Base-by-base conservation (phyloP, 305 asterid genomes). In the Rubia balearica region DNA sequence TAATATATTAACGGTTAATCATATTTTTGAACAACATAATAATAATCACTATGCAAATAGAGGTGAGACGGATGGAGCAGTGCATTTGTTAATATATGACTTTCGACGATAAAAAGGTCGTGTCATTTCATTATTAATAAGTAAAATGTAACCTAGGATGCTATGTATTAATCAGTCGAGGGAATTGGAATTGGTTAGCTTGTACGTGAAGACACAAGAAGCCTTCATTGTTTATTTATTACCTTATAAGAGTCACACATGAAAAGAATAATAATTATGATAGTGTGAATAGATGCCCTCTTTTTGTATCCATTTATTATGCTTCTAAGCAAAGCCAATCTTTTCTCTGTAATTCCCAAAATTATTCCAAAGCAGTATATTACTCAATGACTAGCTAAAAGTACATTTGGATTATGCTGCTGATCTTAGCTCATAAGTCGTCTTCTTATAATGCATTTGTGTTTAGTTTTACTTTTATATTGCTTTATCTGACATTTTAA, bases 291-390 rank as follows among this genome's bases (percentile, higher is more conserved):
- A 55, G 80, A 82, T 81, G 84, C 82, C 75, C 67, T 80, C 83
- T 83, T 86, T 82, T 89, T 87, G 85, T 81, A 45, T 78, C 81
- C 81, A 73, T 82, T 85, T 82, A 64, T 64, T 40, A 83, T 84
- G 93, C 93, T 89, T 89, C 85, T 74, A 89, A 85, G 91, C 83
- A 83, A 89, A 89, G 96, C 85, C 80, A 83, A 75, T 61, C 48
- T 74, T 76, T 73, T 67, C 57, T 71, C 61, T 51, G 73, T 33
- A 71, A 68, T 69, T 72, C 8, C 22, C 51, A 70, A 62, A 36
- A 11, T 43, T 68, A 73, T 77, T 63, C 78, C 70, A 76, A 74
- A 60, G 68, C 24, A 41, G 68, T 8, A 46, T 46, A 46, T 68
- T 74, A 77, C 80, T 80, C 77, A 69, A 81, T 75, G 73, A 41